Evolutionary conservation across 768 basidiomycete genomes (phyloP), one percentile per base, ranked within the genome.

Genomic region (Trametes cubensis): DNA sequence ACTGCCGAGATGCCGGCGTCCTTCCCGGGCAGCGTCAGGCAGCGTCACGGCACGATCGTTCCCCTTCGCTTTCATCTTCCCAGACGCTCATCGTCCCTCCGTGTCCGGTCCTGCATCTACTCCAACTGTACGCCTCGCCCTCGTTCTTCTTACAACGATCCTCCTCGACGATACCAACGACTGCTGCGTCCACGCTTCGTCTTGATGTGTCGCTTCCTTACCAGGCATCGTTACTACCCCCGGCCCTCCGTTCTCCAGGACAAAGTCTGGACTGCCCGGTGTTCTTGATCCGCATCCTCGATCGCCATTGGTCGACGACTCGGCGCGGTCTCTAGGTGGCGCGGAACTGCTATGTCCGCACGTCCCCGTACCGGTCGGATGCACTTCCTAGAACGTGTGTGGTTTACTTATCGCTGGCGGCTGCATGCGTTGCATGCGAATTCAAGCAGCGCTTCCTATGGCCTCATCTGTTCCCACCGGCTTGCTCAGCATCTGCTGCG

Each of bases 1-100:
- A 18, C 23, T 3, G 55, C 55, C 61, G 56, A 63, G 57, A 63
- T 63, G 62, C 62, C 62, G 61, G 38, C 25, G 17, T 44, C 14
- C 34, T 4, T 52, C 45, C 34, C 25, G 13, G 39, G 26, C 18
- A 17, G 28, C 45, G n/a, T 38, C 53, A 21, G n/a, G 45, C 45
- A 10, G 45, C 45, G n/a, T n/a, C 23, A 46, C 45, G 45, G 23
- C n/a, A 20, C 23, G 45, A 20, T 20, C 45, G 34, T 34, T 34
- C 10, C 34, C 34, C 34, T 34, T 34, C 34, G 6, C 34, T 10
- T 34, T 34, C 34, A 34, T 7, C 34, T 34, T 34, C 34, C 34
- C 34, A 34, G 34, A 34, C 10, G 34, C 34, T 34, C 34, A 6
- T 11, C 34, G 11, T 34, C 6, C 10, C 4, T 11, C 28, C 34